phyloP scores from a whole-genome alignment of 2,329 filamentous ascomycete species.

The Clarireedia homoeocarpa region DNA sequence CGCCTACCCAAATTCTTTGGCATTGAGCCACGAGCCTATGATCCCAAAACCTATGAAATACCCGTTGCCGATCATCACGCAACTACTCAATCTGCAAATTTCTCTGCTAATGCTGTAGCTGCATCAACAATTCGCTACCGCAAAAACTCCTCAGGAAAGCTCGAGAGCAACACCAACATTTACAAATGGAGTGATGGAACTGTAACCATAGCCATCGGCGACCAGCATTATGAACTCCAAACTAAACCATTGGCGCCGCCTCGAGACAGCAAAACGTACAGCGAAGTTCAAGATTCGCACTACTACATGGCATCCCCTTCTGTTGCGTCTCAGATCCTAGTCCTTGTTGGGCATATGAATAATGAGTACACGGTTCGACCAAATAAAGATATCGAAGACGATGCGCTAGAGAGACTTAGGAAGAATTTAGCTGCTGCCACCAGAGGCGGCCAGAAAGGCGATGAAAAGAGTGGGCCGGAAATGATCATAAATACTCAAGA shows the following conservation, averaged over 20 bases:
- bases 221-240: constrained; percentile 67
- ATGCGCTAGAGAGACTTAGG: constrained; percentile 61
- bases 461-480: constrained; percentile 51
- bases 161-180: constrained; percentile 69
- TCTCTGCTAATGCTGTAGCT: constrained; percentile 48
- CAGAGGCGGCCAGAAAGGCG: constrained; percentile 43
- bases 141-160: constrained; percentile 52
- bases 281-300: constrained; percentile 62
- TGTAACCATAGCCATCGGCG: constrained; percentile 65
- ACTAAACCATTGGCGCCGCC: constrained; percentile 61
- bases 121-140: constrained; percentile 63
- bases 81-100: constrained; percentile 37
- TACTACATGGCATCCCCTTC: constrained; percentile 70
- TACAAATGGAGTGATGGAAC: constrained; percentile 76
- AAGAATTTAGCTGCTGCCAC: constrained; percentile 58
- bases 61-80: constrained; percentile 50
- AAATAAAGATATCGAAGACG: constrained; percentile 60
- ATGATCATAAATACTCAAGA: constrained; percentile 65
- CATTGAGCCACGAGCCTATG: constrained; percentile 60
- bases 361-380: constrained; percentile 63
- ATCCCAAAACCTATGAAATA: constrained; percentile 57
- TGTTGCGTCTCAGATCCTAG: constrained; percentile 57
- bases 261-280: constrained; percentile 46
- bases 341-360: constrained; percentile 68
- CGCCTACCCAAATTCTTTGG: constrained; percentile 67